Conservation (phyloP, 1,284 basidiomycete genomes). For the Ceratobasidium sp. region DNA sequence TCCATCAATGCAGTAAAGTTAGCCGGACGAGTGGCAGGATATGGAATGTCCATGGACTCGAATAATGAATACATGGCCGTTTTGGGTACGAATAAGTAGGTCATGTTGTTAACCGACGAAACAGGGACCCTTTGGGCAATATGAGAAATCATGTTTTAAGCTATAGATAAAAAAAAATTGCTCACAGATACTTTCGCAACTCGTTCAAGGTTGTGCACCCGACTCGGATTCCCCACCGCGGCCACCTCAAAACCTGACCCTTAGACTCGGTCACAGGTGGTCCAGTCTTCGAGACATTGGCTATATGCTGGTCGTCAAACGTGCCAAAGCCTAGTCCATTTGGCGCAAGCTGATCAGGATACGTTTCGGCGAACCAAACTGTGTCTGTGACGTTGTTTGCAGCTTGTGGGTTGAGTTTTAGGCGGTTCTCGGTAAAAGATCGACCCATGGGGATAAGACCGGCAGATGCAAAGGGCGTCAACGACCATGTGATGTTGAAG, state of each 20-base stretch:
- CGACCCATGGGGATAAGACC: conserved; percentile 34
- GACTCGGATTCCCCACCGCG: conserved; percentile 36
- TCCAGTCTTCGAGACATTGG: background rate
- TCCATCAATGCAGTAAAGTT: conserved; percentile 32
- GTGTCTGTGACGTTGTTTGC: conserved; percentile 22
- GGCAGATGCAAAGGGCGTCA: conserved; percentile 29
- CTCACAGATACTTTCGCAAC: conserved; percentile 36
- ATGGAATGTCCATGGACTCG: conserved; percentile 36
- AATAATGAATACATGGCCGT: conserved; percentile 35
- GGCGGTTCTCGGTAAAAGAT: conserved; percentile 7
- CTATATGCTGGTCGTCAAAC: conserved; percentile 19
- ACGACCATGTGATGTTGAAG: conserved; percentile 43
- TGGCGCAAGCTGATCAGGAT: conserved; percentile 30
- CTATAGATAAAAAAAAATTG: background rate
- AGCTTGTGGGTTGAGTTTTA: conserved; percentile 25
- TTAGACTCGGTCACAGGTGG: conserved; percentile 7
- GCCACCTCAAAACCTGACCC: conserved; percentile 34
- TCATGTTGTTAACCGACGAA: conserved; percentile 31
- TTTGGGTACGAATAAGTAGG: conserved; percentile 39
- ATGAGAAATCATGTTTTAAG: background rate
- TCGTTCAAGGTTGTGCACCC: conserved; percentile 19
- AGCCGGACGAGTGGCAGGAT: conserved; percentile 6
- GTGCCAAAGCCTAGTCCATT: conserved; percentile 28
- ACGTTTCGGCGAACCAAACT: conserved; percentile 37
- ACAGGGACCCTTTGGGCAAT: conserved; percentile 12